Percentiles rank a stretch among this genome's conserved stretches.
Evolutionary conservation across 2,329 filamentous ascomycete species (phyloP).

Genomic region (Cercospora sesami): DNA sequence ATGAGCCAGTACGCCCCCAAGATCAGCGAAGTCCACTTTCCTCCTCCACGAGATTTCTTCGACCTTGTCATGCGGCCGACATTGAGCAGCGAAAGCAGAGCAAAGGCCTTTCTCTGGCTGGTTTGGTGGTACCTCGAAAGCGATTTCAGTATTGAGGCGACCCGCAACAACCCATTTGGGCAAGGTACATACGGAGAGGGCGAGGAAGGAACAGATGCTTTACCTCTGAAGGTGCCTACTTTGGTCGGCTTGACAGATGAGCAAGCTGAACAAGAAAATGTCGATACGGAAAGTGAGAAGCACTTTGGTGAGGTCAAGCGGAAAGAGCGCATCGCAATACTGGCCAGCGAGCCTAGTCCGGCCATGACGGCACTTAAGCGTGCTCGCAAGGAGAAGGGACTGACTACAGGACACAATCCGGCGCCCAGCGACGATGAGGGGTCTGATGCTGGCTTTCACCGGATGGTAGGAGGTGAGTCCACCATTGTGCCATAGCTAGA

Average conservation of each 20-base stretch:
- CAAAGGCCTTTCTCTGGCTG: conserved; percentile 89
- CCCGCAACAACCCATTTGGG: conserved; percentile 88
- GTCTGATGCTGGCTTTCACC: conserved; percentile 33
- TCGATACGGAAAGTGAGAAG: conserved; percentile 69
- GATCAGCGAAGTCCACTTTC: conserved; percentile 90
- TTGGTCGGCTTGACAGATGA: conserved; percentile 66
- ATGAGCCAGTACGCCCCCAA: conserved; percentile 87
- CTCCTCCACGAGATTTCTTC: conserved; percentile 82
- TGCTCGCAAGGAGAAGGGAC: conserved; percentile 49
- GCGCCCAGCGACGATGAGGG: conserved; percentile 37
- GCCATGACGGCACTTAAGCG: conserved; percentile 57
- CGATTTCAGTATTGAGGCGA: conserved; percentile 85
- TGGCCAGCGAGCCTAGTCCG: conserved; percentile 72
- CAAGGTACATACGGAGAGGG: conserved; percentile 49
- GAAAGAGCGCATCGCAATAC: conserved; percentile 68
- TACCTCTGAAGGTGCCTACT: conserved; percentile 62
- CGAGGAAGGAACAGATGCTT: conserved; percentile 43
- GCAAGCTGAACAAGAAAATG: conserved; percentile 68
- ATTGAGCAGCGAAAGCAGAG: conserved; percentile 77
- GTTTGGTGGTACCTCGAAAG: conserved; percentile 99
- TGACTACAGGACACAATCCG: conserved; percentile 32
- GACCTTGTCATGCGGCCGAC: conserved; percentile 92
- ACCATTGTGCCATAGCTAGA: neutral
- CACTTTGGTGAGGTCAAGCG: conserved; percentile 72
- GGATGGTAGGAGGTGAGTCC: conserved; percentile 13